Base-by-base conservation (phyloP, 805 yeast genomes). In the Kodamaea jinghongensis region DNA sequence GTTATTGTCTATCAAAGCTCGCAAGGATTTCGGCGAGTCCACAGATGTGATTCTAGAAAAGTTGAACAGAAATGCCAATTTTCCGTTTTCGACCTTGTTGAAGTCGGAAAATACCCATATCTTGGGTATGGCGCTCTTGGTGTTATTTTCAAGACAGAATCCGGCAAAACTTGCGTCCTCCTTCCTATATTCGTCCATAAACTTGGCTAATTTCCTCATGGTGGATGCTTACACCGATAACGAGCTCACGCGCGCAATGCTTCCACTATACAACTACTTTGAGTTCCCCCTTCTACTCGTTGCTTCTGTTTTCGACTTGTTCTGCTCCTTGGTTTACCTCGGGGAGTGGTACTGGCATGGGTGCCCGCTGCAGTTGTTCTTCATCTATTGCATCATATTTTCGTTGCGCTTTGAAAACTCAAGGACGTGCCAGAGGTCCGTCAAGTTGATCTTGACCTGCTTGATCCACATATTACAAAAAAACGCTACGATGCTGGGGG, bases 91-190 rank as follows among this genome's bases (percentile, higher is more conserved):
- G 0, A 39, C 45, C 5, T 28, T 61, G 13, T 40, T 62, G 28
- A 47, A 52, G 27, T 55, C 66, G 5, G 69, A 65, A 28, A 60
- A 56, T 38, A 54, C 61, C 16, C 54, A 51, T 25, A 46, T 63
- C 9, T 46, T 63, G 22, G 52, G 48, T 0, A 45, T 50, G 29
- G 47, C 63, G 1, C 12, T 57, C 8, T 44, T 61, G 14, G 53
- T 49, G 6, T 42, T 49, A 6, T 32, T 46, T 8, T 53, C 67
- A 3, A 34, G 44, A 2, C 41, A 36, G 6, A 46, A 48, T 26
- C 6, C 41, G 15, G 20, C 57, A 34, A 63, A 63, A 43, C 43
- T 61, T 11, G 23, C 57, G 4, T 53, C 67, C 5, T 55, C 56
- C 29, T 45, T 47, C 9, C 44, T 60, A 8, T 64, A 62, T 42